Evolutionary conservation across 768 basidiomycete genomes (phyloP), one percentile per base, ranked within the genome.

Genomic region (Auricularia heimuer): DNA sequence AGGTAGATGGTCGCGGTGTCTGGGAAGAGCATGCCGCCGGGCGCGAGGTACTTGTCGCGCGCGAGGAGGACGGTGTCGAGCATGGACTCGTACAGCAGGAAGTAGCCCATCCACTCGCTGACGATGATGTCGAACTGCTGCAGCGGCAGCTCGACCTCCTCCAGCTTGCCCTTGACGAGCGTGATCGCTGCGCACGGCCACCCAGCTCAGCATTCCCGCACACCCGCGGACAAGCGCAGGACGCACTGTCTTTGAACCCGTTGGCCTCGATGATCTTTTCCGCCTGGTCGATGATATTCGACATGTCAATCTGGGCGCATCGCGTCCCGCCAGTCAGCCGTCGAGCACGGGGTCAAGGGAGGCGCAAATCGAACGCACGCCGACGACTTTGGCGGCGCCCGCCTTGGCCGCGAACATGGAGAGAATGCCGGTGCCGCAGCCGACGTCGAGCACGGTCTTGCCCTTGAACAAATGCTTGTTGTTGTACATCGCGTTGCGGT

Each of bases 31-130:
- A 91, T 81, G 64, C 97, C 97, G 54, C 79, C 91, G 62, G 86
- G 85, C 70, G 90, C 94, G 71, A 99, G 85, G 80, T 97, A 98
- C 76, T 92, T 92, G 82, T 99, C 97, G 65, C 97, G 86, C 6
- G 97, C 97, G 60, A 95, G 82, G 54, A 99, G 85, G 64, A 99
- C 97, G 33, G 95, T 98, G 78, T 99, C 96, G 69, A 98, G 86
- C 97, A 99, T 98, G 72, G 94, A 95, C 76, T 98, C 97, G 80
- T 98, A 98, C 39, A 99, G 85, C 62, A 98, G 81, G 83, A 98
- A 98, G 79, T 99, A 99, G 54, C 97, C 97, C 97, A 99, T 99
- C 97, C 96, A 99, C 76, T 99, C 97, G 67, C 94, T 97, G 73
- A 99, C 92, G 78, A 99, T 97, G 78, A 99, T 98, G 75, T 99